These are phyloP conservation scores for Tulasnella sp. DNA, from an alignment of 768 basidiomycete genomes.

Conservation along the genomic window DNA sequence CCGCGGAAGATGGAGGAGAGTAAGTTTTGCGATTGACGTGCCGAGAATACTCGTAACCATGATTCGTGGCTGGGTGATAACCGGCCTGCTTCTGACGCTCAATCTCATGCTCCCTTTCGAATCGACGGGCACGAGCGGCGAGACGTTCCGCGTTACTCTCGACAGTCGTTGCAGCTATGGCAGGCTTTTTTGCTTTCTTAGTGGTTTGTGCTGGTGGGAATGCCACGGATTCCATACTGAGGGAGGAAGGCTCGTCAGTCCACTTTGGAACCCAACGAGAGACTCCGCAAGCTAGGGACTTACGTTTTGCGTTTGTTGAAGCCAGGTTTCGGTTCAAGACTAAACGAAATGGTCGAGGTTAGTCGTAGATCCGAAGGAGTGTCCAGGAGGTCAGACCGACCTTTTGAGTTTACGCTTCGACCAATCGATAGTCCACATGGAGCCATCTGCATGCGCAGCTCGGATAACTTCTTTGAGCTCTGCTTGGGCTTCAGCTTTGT, in stretches of 20 bases:
- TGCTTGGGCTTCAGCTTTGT: slow-evolving; percentile 76
- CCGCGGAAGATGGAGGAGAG: slow-evolving; percentile 9
- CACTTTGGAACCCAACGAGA: not conserved
- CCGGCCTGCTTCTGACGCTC: slow-evolving; percentile 43
- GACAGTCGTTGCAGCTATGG: not conserved
- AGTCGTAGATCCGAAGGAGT: slow-evolving; percentile 28
- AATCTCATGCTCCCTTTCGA: slow-evolving; percentile 80
- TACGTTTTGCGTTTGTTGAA: slow-evolving; percentile 63
- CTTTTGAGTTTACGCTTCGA: slow-evolving; percentile 73
- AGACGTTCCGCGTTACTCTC: slow-evolving; percentile 54
- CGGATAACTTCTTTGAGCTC: slow-evolving; percentile 97
- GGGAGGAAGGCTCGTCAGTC: not conserved
- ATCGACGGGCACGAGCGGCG: slow-evolving; percentile 73
- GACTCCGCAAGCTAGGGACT: slow-evolving; percentile 16
- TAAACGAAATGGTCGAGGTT: slow-evolving; percentile 44
- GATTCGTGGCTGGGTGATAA: slow-evolving; percentile 14
- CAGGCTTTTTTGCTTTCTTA: slow-evolving; percentile 35
- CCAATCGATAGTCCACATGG: slow-evolving; percentile 95
- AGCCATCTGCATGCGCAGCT: slow-evolving; percentile 74
- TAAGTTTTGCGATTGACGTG: slow-evolving; percentile 14
- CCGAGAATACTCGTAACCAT: slow-evolving; percentile 14
- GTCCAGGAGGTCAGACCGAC: slow-evolving; percentile 23
- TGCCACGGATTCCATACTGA: slow-evolving; percentile 26
- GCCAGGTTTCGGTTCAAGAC: slow-evolving; percentile 28
- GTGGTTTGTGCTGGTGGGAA: slow-evolving; percentile 42